Conservation (phyloP, 2,329 filamentous ascomycete genomes). For the Alternaria incomplexa region DNA sequence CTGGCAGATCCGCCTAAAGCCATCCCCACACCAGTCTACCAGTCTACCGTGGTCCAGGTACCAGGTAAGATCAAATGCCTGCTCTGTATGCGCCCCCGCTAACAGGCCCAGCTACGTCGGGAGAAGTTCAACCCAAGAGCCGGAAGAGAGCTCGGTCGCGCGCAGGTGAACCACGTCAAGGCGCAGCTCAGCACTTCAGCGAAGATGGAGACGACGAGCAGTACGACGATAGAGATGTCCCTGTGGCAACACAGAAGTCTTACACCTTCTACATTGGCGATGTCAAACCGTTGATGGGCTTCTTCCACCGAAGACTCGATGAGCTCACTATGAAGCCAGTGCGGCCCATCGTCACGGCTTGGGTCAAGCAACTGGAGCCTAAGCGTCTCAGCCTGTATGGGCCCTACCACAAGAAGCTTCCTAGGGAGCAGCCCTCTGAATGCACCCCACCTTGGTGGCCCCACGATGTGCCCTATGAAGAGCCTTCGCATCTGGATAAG, state of each 20-base stretch:
- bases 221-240: neutral
- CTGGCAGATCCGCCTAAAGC: neutral
- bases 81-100: constrained; percentile 7
- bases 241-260: constrained; percentile 12
- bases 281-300: constrained; percentile 24
- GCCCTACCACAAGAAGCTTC: constrained; percentile 31
- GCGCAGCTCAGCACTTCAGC: neutral
- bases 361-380: constrained; percentile 40
- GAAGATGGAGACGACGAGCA: constrained; percentile 11
- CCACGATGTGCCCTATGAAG: constrained; percentile 32
- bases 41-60: neutral
- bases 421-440: constrained; percentile 13
- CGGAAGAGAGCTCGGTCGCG: constrained; percentile 23
- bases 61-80: constrained; percentile 10
- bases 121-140: constrained; percentile 2
- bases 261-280: constrained; percentile 37
- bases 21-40: neutral
- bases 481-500: constrained; percentile 41
- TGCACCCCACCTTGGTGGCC: constrained; percentile 42
- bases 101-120: constrained; percentile 5
- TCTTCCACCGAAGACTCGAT: constrained; percentile 31
- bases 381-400: constrained; percentile 31
- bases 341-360: constrained; percentile 38
- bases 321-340: constrained; percentile 44
- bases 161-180: constrained; percentile 1